phyloP scores from a whole-genome alignment of 805 yeast genomes.

The Candida alai region DNA sequence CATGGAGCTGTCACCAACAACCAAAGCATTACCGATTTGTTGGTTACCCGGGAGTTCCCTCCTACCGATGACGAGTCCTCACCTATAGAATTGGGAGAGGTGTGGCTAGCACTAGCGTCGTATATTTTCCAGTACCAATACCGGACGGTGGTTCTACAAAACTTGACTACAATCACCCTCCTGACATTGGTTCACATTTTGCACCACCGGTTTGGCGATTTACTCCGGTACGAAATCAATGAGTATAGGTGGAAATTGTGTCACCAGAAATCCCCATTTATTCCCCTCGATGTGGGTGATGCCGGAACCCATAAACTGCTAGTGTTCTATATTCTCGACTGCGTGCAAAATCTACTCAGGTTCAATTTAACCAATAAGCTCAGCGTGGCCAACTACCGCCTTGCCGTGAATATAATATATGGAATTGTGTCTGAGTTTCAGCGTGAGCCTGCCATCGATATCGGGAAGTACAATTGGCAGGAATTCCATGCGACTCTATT shows the following conservation, averaged over 20 bases:
- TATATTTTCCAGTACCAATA: constrained; percentile 38
- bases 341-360: constrained; percentile 25
- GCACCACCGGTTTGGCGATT: constrained; percentile 6
- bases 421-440: constrained; percentile 19
- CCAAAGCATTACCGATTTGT: constrained; percentile 14
- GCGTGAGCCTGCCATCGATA: constrained; percentile 12
- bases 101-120: constrained; percentile 37
- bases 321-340: constrained; percentile 31
- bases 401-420: constrained; percentile 24
- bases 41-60: no score
- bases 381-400: constrained; percentile 26
- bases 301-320: constrained; percentile 26
- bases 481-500: constrained; percentile 31
- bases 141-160: constrained; percentile 19
- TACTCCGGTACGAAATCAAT: constrained; percentile 20
- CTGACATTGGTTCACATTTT: constrained; percentile 22
- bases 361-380: constrained; percentile 37
- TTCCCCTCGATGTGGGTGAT: constrained; percentile 23
- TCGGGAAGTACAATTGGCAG: constrained; percentile 29
- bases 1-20: constrained; percentile 15
- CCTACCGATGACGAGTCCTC: constrained; percentile 13
- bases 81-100: constrained; percentile 18
- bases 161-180: constrained; percentile 25
- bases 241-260: constrained; percentile 42
- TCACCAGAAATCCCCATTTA: constrained; percentile 34